These are phyloP conservation scores for Camellia sinensis DNA, from an alignment of 148 eudicot species.

Conservation along the genomic window DNA sequence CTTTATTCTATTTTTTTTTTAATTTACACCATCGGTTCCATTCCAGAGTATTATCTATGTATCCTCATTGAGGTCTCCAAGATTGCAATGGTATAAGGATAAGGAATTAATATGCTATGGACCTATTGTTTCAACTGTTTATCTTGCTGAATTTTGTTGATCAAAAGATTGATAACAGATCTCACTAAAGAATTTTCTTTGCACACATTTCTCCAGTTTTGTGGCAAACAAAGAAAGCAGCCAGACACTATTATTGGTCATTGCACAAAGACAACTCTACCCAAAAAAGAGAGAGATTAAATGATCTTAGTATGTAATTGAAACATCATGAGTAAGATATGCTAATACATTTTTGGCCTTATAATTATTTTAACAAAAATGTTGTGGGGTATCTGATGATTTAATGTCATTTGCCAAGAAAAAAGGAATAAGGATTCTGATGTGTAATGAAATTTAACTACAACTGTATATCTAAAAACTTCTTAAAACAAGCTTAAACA, in stretches of 20 bases:
- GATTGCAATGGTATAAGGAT: neutral
- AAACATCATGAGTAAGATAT: neutral
- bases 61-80: neutral
- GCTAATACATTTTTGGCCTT: neutral
- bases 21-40: neutral
- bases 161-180: neutral
- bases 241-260: neutral
- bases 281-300: neutral
- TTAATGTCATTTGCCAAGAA: neutral
- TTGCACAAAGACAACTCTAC: neutral
- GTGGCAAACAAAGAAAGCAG: neutral
- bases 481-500: neutral
- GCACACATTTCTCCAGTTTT: neutral
- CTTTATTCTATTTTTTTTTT: no score
- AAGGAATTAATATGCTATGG: neutral
- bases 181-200: neutral
- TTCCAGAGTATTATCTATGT: neutral
- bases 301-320: neutral
- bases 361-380: neutral
- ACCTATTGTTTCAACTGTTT: neutral
- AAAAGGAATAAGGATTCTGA: neutral
- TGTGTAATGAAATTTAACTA: neutral
- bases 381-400: neutral
- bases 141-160: constrained; percentile 1
- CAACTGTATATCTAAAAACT: neutral